These are phyloP conservation scores for Phytophthora rubi DNA, from an alignment of 352 stramenopile species.

Conservation along the genomic window DNA sequence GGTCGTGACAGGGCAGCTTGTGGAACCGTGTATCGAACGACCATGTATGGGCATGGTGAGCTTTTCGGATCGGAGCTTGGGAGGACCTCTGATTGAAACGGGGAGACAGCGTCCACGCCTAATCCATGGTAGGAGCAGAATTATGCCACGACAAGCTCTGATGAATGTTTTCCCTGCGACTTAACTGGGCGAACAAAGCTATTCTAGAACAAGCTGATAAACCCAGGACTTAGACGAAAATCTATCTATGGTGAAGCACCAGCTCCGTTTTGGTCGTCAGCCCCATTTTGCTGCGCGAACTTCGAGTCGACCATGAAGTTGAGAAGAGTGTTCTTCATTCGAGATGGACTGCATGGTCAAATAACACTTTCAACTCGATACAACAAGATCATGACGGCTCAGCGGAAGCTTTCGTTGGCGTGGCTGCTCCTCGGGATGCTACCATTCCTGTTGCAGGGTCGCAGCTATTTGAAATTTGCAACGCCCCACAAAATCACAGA, in stretches of 20 bases:
- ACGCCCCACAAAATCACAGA: conserved; percentile 8
- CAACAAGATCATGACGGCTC: not conserved
- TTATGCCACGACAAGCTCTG: not conserved
- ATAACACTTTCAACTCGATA: not conserved
- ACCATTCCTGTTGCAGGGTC: not conserved
- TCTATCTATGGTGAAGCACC: not conserved
- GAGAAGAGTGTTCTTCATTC: not conserved
- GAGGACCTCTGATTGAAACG: conserved; percentile 12
- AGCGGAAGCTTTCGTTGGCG: not conserved
- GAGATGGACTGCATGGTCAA: not conserved
- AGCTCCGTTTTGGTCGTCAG: not conserved
- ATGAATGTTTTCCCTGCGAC: conserved; percentile 11
- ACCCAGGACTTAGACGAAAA: not conserved
- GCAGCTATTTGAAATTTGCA: conserved; percentile 7
- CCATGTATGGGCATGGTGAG: not conserved
- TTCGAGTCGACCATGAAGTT: not conserved
- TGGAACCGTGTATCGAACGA: conserved; percentile 7
- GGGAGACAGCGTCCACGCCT: conserved; percentile 15
- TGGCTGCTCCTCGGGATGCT: conserved; percentile 1
- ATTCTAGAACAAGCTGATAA: no score
- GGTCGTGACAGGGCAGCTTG: not conserved
- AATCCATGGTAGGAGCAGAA: conserved; percentile 24
- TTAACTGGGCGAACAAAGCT: not conserved
- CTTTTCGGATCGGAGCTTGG: conserved; percentile 6
- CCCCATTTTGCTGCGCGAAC: not conserved